Evolutionary conservation across 2,329 filamentous ascomycete species (phyloP).

Genomic region (Colletotrichum sp.): DNA sequence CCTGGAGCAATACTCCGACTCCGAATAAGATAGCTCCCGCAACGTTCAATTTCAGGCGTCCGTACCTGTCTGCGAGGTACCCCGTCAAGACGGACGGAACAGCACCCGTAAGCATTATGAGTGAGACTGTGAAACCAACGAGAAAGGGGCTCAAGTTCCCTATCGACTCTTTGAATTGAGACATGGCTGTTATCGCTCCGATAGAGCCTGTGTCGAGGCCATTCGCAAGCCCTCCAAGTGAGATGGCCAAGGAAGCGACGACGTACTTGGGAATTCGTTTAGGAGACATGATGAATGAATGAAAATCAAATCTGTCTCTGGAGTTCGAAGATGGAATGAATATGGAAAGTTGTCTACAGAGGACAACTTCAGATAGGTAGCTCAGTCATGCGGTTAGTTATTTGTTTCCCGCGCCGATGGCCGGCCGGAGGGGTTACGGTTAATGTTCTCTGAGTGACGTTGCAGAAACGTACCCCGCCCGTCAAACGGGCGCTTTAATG

Average conservation of each 20-base stretch:
- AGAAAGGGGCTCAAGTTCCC: conserved; percentile 56
- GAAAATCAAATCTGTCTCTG: fast-evolving
- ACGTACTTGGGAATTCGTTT: not conserved
- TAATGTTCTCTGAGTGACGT: not conserved
- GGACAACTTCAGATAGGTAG: not conserved
- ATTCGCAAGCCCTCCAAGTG: conserved; percentile 18
- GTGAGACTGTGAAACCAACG: conserved; percentile 65
- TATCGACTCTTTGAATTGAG: conserved; percentile 37
- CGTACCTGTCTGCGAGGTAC: conserved; percentile 55
- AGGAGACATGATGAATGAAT: not conserved
- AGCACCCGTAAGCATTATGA: conserved; percentile 62
- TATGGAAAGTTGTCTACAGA: not conserved
- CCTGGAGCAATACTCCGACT: conserved; percentile 58
- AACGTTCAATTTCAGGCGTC: conserved; percentile 51
- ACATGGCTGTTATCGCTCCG: conserved; percentile 37
- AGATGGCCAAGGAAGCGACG: not conserved
- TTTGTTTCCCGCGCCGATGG: not conserved
- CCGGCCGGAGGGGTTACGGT: not conserved
- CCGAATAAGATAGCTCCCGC: conserved; percentile 56
- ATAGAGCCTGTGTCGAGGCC: conserved; percentile 42
- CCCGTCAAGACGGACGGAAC: conserved; percentile 65
- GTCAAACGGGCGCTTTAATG: not conserved
- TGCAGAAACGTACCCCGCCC: not conserved
- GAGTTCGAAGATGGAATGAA: fast-evolving
- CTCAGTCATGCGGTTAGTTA: not conserved